Evolutionary conservation across 495 filamentous ascomycete species (phyloP).

Genomic region (Acidomyces sp.): DNA sequence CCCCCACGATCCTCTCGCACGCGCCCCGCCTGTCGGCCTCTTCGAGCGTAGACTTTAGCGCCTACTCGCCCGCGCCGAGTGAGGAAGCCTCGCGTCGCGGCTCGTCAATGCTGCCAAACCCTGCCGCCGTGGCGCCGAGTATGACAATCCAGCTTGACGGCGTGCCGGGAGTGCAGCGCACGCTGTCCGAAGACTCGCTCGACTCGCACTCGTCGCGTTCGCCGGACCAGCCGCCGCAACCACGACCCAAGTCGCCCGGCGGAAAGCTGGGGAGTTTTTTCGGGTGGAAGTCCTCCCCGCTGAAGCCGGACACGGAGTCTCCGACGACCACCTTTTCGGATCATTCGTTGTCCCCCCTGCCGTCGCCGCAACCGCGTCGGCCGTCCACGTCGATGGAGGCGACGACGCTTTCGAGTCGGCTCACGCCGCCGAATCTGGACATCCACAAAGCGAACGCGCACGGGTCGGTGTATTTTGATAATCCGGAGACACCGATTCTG

Average conservation of each 20-base stretch:
- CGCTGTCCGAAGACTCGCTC: constrained; percentile 16
- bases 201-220: not conserved
- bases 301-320: constrained; percentile 41
- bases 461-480: constrained; percentile 25
- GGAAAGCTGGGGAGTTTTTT: constrained; percentile 36
- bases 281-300: constrained; percentile 49
- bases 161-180: constrained; percentile 13
- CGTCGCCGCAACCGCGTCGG: constrained; percentile 41
- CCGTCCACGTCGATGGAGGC: constrained; percentile 12
- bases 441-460: constrained; percentile 27
- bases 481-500: constrained; percentile 29
- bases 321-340: constrained; percentile 55
- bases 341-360: constrained; percentile 42
- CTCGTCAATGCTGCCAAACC: constrained; percentile 6
- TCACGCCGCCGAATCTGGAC: constrained; percentile 29
- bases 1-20: constrained; percentile 5
- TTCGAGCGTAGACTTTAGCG: constrained; percentile 11
- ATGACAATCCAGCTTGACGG: constrained; percentile 16
- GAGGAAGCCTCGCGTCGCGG: too few relatives aligned
- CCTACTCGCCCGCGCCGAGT: constrained; percentile 6
- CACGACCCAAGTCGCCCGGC: constrained; percentile 13
- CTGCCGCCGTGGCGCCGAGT: constrained; percentile 4
- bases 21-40: constrained; percentile 12
- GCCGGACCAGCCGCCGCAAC: not conserved
- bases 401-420: constrained; percentile 25